A percentile compares a stretch with the other conserved stretches of the same genome.
phyloP scores from a whole-genome alignment of 140 eudicot species.

The Cichorium intybus region DNA sequence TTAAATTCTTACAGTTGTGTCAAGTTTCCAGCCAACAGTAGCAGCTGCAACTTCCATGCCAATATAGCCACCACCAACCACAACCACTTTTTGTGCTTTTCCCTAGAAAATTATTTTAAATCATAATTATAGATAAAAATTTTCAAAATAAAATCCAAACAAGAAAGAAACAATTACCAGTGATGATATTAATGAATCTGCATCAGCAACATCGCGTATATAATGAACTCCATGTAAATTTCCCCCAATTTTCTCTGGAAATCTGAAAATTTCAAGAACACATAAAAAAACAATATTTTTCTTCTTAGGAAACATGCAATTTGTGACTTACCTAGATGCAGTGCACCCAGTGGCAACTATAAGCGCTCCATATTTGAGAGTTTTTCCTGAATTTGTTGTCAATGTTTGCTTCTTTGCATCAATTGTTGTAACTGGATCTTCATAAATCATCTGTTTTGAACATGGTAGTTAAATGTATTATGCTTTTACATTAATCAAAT shows the following conservation, averaged over 20 bases:
- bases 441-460: constrained; percentile 61
- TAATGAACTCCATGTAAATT: constrained; percentile 90
- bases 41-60: constrained; percentile 99
- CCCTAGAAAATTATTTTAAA: constrained; percentile 36
- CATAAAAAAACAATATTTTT: constrained; percentile 1
- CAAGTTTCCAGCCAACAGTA: constrained; percentile 90
- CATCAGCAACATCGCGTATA: constrained; percentile 93
- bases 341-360: constrained; percentile 91
- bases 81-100: constrained; percentile 77
- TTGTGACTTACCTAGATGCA: constrained; percentile 66
- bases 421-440: constrained; percentile 80
- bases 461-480: neutral
- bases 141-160: neutral
- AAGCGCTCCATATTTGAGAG: constrained; percentile 81
- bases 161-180: constrained; percentile 46
- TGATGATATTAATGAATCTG: constrained; percentile 77
- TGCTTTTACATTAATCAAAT: neutral
- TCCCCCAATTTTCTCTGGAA: constrained; percentile 97
- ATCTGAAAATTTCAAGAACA: constrained; percentile 47
- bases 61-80: constrained; percentile 98
- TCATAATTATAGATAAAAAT: constrained; percentile 3
- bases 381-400: constrained; percentile 82
- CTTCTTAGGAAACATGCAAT: constrained; percentile 7
- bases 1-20: constrained; percentile 74
- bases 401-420: constrained; percentile 82